Conservation (phyloP, 345 rosid species). For the Triadica sebifera region DNA sequence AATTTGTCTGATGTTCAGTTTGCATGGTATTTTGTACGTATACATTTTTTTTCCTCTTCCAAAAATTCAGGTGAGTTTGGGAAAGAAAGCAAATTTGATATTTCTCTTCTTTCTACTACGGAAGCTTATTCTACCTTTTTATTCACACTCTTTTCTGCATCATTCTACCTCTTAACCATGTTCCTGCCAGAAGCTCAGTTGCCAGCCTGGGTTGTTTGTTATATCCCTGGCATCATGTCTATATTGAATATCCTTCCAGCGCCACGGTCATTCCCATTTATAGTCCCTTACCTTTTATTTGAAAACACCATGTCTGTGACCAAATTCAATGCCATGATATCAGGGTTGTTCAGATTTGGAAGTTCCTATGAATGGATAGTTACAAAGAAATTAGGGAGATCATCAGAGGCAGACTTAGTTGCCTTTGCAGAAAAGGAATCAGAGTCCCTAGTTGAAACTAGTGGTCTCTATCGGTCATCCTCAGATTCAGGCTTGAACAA, state of each 20-base stretch:
- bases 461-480: constrained; percentile 45
- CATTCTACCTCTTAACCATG: constrained; percentile 85
- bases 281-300: constrained; percentile 88
- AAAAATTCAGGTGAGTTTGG: constrained; percentile 52
- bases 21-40: background rate
- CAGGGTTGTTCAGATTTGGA: constrained; percentile 74
- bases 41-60: background rate
- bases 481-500: constrained; percentile 69
- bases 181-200: constrained; percentile 86
- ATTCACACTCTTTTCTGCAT: constrained; percentile 93
- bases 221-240: constrained; percentile 83
- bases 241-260: constrained; percentile 78
- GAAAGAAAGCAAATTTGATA: constrained; percentile 80
- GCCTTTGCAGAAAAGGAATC: constrained; percentile 61
- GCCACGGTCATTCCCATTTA: constrained; percentile 81
- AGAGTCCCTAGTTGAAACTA: constrained; percentile 36
- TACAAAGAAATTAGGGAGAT: constrained; percentile 85
- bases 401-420: constrained; percentile 86
- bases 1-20: background rate
- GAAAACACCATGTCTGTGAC: constrained; percentile 98
- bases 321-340: constrained; percentile 94
- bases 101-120: constrained; percentile 81
- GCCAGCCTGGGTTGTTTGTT: constrained; percentile 93
- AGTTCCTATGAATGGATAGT: constrained; percentile 94
- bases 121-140: constrained; percentile 87